Base-by-base conservation (phyloP, 331 rosid genomes). In the Malus hybrid region DNA sequence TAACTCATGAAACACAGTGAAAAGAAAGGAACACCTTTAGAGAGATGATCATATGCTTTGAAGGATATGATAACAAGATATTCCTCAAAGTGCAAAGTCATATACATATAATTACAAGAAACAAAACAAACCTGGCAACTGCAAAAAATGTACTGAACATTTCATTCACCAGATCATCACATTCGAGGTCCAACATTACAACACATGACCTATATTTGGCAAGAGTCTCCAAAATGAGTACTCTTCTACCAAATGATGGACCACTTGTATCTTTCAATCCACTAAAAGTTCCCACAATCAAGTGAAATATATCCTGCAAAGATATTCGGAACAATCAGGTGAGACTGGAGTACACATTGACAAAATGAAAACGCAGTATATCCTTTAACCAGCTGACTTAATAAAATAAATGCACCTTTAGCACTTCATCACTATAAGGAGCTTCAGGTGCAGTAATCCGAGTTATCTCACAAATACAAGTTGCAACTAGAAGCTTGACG, bases 381-480 rank as follows among this genome's bases (percentile, higher is more conserved):
- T 72, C 79, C 67, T 52, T 69, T 68, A 65, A 46, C 10, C 46
- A 75, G 77, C 57, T 15, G 36, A 65, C 29, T 73, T 59, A 33
- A 71, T 33, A 67, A 69, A 82, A 56, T 72, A 74, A 77, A 80
- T 55, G 71, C 64, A 95, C 99, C 97, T 90, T 92, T 66, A 95
- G 79, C 86, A 92, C 90, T 73, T 89, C 97, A 79, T 95, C 99
- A 68, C 83, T 87, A 61, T 92, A 95, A 29, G 99, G 99, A 76
- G 97, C 97, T 80, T 95, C 99, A 18, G 99, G 99, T 69, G 99
- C 99, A 67, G 99, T 95, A 72, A 95, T 95, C 56, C 99, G 91
- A 32, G 99, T 95, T 79, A 95, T 92, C 91, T 95, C 99, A 79
- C 97, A 89, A 19, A 92, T 84, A 81, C 97, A 90, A 5, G 97